Base-by-base conservation (phyloP, 805 yeast genomes). In the Kodamaea neixiangensis region DNA sequence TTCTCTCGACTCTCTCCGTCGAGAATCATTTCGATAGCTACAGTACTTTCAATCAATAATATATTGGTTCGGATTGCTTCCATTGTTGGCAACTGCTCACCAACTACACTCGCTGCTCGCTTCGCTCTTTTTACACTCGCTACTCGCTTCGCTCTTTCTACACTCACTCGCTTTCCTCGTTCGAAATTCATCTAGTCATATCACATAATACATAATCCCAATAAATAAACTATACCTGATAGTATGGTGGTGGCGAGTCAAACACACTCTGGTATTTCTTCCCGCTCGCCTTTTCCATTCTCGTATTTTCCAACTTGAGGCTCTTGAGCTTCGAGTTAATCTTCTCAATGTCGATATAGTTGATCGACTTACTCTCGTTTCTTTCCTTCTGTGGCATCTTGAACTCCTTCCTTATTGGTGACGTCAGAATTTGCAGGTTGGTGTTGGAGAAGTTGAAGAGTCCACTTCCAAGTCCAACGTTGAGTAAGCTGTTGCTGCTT, bases 391-490 rank as follows among this genome's bases (percentile, higher is more conserved):
- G 42, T 47, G 7, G 46, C 41, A 10, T 25, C 50, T 45, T 21
- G 49, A 47, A 14, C 6, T 62, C 64, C 34, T 46, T 54, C 7
- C 57, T 43, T 29, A 66, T 66, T 14, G 71, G 76, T 38, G 72
- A 65, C 3, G 66, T 63, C 10, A 64, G 57, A 29, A 58, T 55
- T 18, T 60, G 63, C 29, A 48, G 58, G 25, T 19, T 34, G 14
- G 62, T 54, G 15, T 59, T 54, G 46, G 66, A 57, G 45, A 72
- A 66, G 44, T 65, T 63, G 55, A 70, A 68, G 52, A 65, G 68
- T 41, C 67, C 64, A 54, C 67, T 72, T 5, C 78, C 76, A 45
- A 74, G 62, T 1, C 78, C 78, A 11, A 73, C 70, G 59, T 61
- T 38, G 60, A 47, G 46, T 21, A 47, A 39, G 25, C 46, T 43